Conservation (phyloP, 495 filamentous ascomycete species). For the Daldinia childiae region DNA sequence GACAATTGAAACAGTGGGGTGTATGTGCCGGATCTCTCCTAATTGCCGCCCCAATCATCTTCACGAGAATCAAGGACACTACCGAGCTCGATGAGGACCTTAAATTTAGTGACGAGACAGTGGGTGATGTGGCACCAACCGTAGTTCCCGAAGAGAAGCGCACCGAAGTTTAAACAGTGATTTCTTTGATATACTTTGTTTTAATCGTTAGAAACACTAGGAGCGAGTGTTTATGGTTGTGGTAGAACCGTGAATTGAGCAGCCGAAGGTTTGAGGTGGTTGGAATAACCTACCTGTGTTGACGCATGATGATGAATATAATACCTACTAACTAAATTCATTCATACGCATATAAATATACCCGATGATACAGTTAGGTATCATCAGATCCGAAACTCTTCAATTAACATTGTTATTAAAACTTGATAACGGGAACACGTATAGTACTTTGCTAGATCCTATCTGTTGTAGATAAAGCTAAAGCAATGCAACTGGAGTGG, state of each 20-base stretch:
- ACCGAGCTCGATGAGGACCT: conserved; percentile 79
- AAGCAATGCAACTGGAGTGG: too few species aligned
- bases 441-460: too few species aligned
- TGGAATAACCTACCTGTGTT: neutral
- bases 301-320: conserved; percentile 15
- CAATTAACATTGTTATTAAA: neutral
- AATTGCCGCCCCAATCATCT: conserved; percentile 81
- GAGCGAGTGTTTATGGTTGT: conserved; percentile 7
- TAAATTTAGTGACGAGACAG: conserved; percentile 82
- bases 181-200: neutral
- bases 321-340: conserved; percentile 1
- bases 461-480: too few species aligned
- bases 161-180: conserved; percentile 15
- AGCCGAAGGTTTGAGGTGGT: neutral
- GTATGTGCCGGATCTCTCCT: conserved; percentile 76
- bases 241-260: conserved; percentile 2
- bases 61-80: conserved; percentile 78
- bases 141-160: conserved; percentile 31
- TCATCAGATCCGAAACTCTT: neutral
- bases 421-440: too few species aligned
- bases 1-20: conserved; percentile 68
- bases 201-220: neutral
- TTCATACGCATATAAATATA: conserved; percentile 12
- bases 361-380: neutral
- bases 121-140: conserved; percentile 64